Evolutionary conservation across 768 basidiomycete genomes (phyloP).

Genomic region (Phlebiopsis flavidoalba): DNA sequence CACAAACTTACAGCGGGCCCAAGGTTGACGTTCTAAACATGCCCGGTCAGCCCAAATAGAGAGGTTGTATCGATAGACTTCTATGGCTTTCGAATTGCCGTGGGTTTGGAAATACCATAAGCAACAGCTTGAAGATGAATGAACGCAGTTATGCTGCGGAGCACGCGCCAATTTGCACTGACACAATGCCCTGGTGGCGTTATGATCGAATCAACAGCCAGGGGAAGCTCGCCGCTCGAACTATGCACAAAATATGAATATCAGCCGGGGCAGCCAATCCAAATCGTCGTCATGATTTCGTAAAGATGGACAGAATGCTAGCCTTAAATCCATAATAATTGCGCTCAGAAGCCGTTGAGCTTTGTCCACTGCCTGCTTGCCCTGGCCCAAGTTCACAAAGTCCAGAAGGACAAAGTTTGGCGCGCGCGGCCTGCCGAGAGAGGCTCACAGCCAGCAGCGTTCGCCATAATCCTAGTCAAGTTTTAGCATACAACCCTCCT

Average conservation of each 20-base stretch:
- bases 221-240: not conserved
- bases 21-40: too few species aligned
- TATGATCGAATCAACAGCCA: not conserved
- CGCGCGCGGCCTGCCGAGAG: slow-evolving; percentile 36
- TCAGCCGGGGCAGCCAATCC: not conserved
- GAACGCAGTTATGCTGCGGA: not conserved
- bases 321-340: not conserved
- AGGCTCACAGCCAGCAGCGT: slow-evolving; percentile 39
- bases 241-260: not conserved
- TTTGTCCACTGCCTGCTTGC: slow-evolving; percentile 35
- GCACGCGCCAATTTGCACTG: not conserved
- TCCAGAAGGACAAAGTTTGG: slow-evolving; percentile 53
- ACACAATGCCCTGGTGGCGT: not conserved
- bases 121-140: too few species aligned
- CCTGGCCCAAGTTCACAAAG: slow-evolving; percentile 45
- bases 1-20: too few species aligned
- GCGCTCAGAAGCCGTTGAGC: slow-evolving; percentile 34
- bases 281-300: not conserved
- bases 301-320: not conserved
- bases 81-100: too few species aligned
- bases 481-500: not conserved
- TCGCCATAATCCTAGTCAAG: slow-evolving; percentile 31
- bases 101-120: too few species aligned
- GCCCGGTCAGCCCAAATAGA: too few species aligned
- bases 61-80: too few species aligned